Evolutionary conservation across 768 basidiomycete genomes (phyloP), one percentile per base, ranked within the genome.

Genomic region (Tricholoma furcatifolium): DNA sequence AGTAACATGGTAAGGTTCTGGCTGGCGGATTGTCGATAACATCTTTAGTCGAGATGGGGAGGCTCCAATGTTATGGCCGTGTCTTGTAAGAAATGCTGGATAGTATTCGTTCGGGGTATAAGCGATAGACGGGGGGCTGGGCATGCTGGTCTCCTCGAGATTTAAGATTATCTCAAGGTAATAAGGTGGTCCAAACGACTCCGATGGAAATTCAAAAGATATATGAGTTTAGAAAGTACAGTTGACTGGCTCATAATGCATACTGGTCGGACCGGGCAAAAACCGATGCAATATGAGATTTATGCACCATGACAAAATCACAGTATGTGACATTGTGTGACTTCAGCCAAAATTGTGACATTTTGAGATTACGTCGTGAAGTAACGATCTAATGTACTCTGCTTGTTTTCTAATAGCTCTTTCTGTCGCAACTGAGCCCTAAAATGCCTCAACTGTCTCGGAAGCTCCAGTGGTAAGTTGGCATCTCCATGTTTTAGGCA

Each of bases 271-370:
- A 18, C 36, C 5, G 10, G 18, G 4, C 36, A 15, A 38, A 38
- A 38, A 18, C 27, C 38, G 9, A 50, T 50, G 49, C 49, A 50
- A 39, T 41, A 50, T 50, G 36, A 50, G 17, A 50, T 50, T 36
- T 49, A 49, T 49, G 47, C 47, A 49, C 12, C 35, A 50, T 24
- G 38, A 39, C 23, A 39, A 49, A 20, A 18, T 50, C 35, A 38
- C 21, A 50, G 21, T 34, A n/a, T 17, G 46, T 47, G 46, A 47
- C 17, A 20, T 47, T 32, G n/a, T 32, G 46, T 47, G 46, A 47
- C 46, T 23, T 32, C 32, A 4, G 32, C 46, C 27, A 47, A 47
- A 47, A n/a, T 17, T 36, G 46, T 47, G 46, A 38, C 36, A 38
- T 18, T 3, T 38, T 27, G 27, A 4, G 27, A 27, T 7, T 27